Conservation (phyloP, 257 asterid species). For the Jaltomata sinuosa region DNA sequence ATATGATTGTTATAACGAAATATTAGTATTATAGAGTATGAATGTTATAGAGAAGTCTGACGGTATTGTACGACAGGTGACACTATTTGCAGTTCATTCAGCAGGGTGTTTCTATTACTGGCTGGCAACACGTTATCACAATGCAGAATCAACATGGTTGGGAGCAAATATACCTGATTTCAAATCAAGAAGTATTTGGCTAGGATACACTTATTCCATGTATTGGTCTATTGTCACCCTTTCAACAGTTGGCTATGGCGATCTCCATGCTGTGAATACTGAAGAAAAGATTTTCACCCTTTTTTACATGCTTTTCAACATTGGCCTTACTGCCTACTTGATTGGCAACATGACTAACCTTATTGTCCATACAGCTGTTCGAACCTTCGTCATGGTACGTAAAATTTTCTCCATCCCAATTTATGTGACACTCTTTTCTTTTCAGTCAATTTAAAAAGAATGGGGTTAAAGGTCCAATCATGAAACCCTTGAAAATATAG, state of each 20-base stretch:
- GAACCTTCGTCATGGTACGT: conserved; percentile 73
- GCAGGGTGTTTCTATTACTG: conserved; percentile 92
- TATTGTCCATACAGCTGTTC: conserved; percentile 68
- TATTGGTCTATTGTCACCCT: conserved; percentile 93
- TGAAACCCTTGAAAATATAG: neutral
- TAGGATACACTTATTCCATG: conserved; percentile 69
- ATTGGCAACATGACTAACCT: conserved; percentile 98
- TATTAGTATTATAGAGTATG: too few relatives aligned
- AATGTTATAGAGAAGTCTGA: neutral
- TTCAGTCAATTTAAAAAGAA: neutral
- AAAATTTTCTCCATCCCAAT: neutral
- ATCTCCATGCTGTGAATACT: conserved; percentile 70
- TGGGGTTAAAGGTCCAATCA: neutral
- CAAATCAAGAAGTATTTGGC: conserved; percentile 52
- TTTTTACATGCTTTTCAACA: conserved; percentile 89
- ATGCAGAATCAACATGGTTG: conserved; percentile 53
- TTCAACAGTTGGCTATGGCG: conserved; percentile 88
- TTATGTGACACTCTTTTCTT: neutral
- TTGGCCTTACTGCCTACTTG: conserved; percentile 85
- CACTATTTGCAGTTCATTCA: conserved; percentile 68
- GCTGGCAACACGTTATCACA: conserved; percentile 57
- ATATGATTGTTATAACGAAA: too few relatives aligned
- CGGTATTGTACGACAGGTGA: conserved; percentile 39
- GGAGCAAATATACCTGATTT: conserved; percentile 54
- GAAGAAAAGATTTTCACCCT: conserved; percentile 79